A percentile compares a stretch with the other conserved stretches of the same genome.
Conservation (phyloP, 2,329 filamentous ascomycete species). For the Leptographium flavum region DNA sequence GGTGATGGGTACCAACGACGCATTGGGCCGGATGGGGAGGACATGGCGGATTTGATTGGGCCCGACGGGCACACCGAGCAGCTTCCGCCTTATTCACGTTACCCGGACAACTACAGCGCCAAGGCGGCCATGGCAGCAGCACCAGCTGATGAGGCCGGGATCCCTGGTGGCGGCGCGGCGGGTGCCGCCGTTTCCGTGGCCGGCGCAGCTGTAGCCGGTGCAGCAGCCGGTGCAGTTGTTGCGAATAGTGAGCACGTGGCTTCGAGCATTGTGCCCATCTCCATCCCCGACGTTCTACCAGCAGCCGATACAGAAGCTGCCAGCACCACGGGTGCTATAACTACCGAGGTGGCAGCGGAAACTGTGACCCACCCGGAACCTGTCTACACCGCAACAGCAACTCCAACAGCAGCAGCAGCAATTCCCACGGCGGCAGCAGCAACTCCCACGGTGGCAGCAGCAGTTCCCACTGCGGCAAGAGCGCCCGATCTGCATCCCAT, state of each 20-base stretch:
- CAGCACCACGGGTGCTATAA: too few species aligned
- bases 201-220: too few species aligned
- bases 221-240: too few species aligned
- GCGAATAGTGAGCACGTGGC: too few species aligned
- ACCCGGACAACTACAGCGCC: slow-evolving; percentile 59
- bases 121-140: slow-evolving; percentile 21
- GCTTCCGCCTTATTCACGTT: slow-evolving; percentile 80
- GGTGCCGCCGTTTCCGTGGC: too few species aligned
- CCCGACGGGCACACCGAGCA: slow-evolving; percentile 83
- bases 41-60: slow-evolving; percentile 74
- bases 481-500: slow-evolving; percentile 16
- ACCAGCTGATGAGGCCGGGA: background rate
- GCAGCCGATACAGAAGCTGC: too few species aligned
- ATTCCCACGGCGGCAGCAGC: background rate
- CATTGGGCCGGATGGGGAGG: slow-evolving; percentile 68
- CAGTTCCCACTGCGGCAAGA: background rate
- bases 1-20: slow-evolving; percentile 55
- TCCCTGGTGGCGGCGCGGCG: background rate
- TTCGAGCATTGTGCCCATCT: too few species aligned
- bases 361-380: too few species aligned
- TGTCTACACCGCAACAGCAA: slow-evolving; percentile 1
- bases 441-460: background rate
- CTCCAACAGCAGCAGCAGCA: background rate
- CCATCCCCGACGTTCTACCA: too few species aligned
- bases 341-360: slow-evolving; percentile 4